phyloP scores from a whole-genome alignment of 2,329 filamentous ascomycete species.

The Fusarium algeriense region DNA sequence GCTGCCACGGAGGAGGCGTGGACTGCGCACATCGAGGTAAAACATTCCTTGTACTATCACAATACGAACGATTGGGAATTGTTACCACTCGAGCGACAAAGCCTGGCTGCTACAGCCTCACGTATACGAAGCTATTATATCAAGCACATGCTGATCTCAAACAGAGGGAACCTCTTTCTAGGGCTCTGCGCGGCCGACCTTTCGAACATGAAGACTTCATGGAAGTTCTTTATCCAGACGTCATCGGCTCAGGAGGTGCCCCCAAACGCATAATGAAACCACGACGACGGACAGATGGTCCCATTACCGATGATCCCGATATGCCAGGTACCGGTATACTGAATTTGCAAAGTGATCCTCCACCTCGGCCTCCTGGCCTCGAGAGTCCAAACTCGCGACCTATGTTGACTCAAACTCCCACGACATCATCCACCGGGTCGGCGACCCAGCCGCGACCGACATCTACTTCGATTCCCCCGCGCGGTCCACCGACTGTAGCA shows the following conservation, averaged over 20 bases:
- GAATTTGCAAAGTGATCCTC: conserved; percentile 56
- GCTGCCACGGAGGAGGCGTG: conserved; percentile 69
- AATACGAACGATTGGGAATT: conserved; percentile 1
- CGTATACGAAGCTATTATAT: neutral
- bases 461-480: conserved; percentile 54
- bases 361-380: conserved; percentile 39
- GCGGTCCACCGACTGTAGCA: conserved; percentile 51
- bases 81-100: conserved; percentile 7
- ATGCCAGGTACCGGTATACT: conserved; percentile 63
- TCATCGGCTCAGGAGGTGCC: conserved; percentile 69
- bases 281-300: conserved; percentile 61
- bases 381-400: conserved; percentile 48
- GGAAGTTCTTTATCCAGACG: conserved; percentile 71
- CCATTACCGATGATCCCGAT: conserved; percentile 60
- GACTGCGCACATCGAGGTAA: conserved; percentile 68
- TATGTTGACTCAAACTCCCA: conserved; percentile 49
- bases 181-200: conserved; percentile 67
- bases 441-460: conserved; percentile 45
- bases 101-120: neutral
- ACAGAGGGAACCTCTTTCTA: conserved; percentile 69
- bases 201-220: conserved; percentile 72
- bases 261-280: conserved; percentile 71
- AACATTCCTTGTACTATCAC: conserved; percentile 42
- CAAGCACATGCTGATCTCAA: conserved; percentile 30
- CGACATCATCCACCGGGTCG: conserved; percentile 42